A percentile compares a stretch with the other conserved stretches of the same genome.
phyloP scores from a whole-genome alignment of 1,284 basidiomycete species.

The Apiotrichum akiyoshidainum region DNA sequence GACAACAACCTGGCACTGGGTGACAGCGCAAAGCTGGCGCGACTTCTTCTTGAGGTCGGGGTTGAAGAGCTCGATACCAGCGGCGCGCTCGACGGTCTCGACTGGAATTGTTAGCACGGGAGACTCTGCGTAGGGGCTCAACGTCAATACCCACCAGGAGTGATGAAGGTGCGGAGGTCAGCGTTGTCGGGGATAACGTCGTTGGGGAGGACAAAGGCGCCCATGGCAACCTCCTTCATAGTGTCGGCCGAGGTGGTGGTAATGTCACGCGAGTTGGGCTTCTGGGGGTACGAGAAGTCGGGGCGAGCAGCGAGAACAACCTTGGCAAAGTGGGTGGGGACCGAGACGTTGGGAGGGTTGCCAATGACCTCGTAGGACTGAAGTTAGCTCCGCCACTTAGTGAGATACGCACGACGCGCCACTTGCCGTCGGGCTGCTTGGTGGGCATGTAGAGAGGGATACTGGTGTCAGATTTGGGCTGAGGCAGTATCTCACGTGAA shows the following conservation, averaged over 20 bases:
- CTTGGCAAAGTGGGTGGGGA: conserved; percentile 98
- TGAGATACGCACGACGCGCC: conserved; percentile 71
- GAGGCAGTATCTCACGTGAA: conserved; percentile 63
- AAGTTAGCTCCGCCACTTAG: not conserved
- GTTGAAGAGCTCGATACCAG: conserved; percentile 85
- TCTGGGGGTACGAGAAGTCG: conserved; percentile 66
- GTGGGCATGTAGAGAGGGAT: conserved; percentile 94
- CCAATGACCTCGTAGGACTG: conserved; percentile 93
- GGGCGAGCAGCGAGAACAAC: conserved; percentile 79
- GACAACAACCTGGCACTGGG: conserved; percentile 79
- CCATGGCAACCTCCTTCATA: conserved; percentile 71
- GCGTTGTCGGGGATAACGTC: conserved; percentile 79
- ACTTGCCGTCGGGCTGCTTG: conserved; percentile 81
- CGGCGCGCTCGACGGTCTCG: conserved; percentile 84
- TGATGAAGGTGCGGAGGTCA: conserved; percentile 71
- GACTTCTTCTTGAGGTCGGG: conserved; percentile 73
- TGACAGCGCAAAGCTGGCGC: conserved; percentile 80
- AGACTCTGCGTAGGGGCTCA: too few relatives aligned
- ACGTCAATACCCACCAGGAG: conserved; percentile 63
- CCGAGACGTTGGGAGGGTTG: conserved; percentile 78
- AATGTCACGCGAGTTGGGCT: conserved; percentile 40
- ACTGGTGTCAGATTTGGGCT: conserved; percentile 20
- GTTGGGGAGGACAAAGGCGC: conserved; percentile 94
- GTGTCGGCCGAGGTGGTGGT: conserved; percentile 33
- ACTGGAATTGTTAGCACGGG: conserved; percentile 55